Evolutionary conservation across 805 yeast species (phyloP).

Genomic region (Hanseniaspora meyeri): DNA sequence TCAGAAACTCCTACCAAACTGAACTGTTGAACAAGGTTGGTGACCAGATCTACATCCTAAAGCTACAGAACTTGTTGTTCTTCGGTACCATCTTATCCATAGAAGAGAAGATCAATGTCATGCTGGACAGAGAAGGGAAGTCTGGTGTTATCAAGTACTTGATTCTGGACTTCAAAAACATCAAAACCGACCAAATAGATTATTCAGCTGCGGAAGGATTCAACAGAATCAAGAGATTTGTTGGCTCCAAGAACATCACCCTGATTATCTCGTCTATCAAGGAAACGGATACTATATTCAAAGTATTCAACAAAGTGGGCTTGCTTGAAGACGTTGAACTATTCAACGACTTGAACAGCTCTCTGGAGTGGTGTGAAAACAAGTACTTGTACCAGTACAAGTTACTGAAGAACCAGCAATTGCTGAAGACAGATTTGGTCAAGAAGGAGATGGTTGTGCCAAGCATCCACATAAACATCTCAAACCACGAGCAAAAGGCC

Average conservation of each 20-base stretch:
- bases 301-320: constrained; percentile 72
- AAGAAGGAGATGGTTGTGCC: neutral
- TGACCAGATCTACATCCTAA: constrained; percentile 75
- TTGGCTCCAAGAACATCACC: constrained; percentile 55
- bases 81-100: constrained; percentile 93
- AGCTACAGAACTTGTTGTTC: constrained; percentile 77
- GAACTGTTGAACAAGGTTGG: constrained; percentile 77
- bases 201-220: constrained; percentile 95
- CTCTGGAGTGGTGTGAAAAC: constrained; percentile 95
- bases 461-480: neutral
- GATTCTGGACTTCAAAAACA: constrained; percentile 74
- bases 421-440: too few species aligned
- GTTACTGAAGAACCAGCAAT: constrained; percentile 23
- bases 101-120: constrained; percentile 56
- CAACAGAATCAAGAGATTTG: constrained; percentile 67
- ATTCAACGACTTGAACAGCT: constrained; percentile 69
- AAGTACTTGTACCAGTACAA: constrained; percentile 46
- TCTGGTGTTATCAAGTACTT: constrained; percentile 59
- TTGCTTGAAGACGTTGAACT: constrained; percentile 50
- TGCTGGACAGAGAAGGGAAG: constrained; percentile 43
- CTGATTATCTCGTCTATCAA: constrained; percentile 68
- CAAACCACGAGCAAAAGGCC: neutral
- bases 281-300: constrained; percentile 52
- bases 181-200: constrained; percentile 58
- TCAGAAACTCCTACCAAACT: constrained; percentile 80